Evolutionary conservation across 2,329 filamentous ascomycete species (phyloP).

Genomic region (Epichloe typhina): DNA sequence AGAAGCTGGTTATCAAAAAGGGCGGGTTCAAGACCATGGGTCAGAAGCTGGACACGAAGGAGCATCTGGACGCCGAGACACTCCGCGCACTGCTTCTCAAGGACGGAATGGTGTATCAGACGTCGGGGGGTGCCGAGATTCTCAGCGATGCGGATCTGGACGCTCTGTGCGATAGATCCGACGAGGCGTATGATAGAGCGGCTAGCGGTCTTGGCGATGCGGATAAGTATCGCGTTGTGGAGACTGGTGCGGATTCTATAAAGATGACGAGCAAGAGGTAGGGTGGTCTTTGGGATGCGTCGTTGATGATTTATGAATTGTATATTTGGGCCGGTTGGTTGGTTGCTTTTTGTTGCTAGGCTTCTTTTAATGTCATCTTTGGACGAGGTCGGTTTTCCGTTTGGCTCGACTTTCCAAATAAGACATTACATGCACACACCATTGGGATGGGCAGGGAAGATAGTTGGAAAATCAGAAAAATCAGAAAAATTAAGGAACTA

Average conservation of each 20-base stretch:
- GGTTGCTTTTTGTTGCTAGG: slow-evolving; percentile 36
- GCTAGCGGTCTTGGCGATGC: slow-evolving; percentile 66
- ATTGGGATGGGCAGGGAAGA: too few relatives aligned
- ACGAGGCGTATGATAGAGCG: slow-evolving; percentile 53
- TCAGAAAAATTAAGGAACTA: too few relatives aligned
- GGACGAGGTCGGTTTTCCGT: background rate
- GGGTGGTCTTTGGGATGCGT: background rate
- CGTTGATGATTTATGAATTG: background rate
- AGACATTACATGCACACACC: too few relatives aligned
- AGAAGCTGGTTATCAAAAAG: slow-evolving; percentile 93
- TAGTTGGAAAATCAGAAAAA: too few relatives aligned
- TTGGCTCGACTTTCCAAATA: too few relatives aligned
- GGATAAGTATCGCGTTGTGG: slow-evolving; percentile 63
- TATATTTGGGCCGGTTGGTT: background rate
- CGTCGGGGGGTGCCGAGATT: slow-evolving; percentile 48
- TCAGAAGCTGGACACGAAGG: slow-evolving; percentile 41
- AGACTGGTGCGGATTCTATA: slow-evolving; percentile 51
- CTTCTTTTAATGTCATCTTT: background rate
- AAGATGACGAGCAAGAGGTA: slow-evolving; percentile 19
- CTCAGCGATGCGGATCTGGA: slow-evolving; percentile 65
- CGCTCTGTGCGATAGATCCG: slow-evolving; percentile 63
- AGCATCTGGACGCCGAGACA: slow-evolving; percentile 46
- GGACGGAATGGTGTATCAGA: slow-evolving; percentile 55
- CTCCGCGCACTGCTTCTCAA: slow-evolving; percentile 51
- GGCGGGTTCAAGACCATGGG: slow-evolving; percentile 64